phyloP scores from a whole-genome alignment of 192 early-diverging fungal genomes.

The Rhizophlyctis rosea region DNA sequence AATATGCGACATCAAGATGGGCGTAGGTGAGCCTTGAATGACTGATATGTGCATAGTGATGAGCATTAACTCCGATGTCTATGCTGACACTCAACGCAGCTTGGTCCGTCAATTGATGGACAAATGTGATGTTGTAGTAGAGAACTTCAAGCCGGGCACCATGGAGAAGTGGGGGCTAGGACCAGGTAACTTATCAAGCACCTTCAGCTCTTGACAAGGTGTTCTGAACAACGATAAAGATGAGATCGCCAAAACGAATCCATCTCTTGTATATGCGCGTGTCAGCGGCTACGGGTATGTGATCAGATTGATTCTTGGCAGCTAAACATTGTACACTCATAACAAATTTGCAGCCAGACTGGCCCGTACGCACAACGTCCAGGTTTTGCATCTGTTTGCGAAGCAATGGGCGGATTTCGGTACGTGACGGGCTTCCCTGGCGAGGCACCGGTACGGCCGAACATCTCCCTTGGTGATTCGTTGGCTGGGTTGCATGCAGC shows the following conservation, averaged over 20 bases:
- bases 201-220: neutral
- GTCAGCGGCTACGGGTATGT: neutral
- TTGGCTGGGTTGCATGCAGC: neutral
- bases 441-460: neutral
- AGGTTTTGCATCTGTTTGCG: neutral
- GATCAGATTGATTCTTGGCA: too few relatives aligned
- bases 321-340: too few relatives aligned
- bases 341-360: neutral
- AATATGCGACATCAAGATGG: neutral
- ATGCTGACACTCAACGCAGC: too few relatives aligned
- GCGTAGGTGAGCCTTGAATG: neutral
- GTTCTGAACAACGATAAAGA: too few relatives aligned
- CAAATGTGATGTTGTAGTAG: neutral
- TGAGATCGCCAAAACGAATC: neutral
- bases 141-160: neutral
- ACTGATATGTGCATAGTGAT: neutral
- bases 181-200: neutral
- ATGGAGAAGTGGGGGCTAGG: constrained; percentile 1
- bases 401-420: neutral
- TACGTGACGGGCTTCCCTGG: neutral
- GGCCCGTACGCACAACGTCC: neutral
- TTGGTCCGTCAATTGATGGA: neutral
- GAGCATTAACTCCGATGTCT: too few relatives aligned
- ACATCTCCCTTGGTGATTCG: neutral
- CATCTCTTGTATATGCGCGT: neutral